Base-by-base conservation (phyloP, 164 flowering plant species). In the Piper betle region DNA sequence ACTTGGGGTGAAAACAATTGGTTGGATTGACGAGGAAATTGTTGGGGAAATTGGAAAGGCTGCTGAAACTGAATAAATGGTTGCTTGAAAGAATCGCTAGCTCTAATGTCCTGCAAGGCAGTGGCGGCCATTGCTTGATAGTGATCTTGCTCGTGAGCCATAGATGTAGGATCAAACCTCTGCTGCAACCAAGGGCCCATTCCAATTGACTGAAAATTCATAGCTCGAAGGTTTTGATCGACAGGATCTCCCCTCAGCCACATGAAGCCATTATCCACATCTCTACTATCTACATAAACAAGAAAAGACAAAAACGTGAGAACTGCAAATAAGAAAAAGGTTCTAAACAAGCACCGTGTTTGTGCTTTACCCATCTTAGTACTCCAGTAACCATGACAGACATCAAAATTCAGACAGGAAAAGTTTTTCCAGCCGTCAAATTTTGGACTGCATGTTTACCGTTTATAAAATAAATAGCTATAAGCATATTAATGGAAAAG, bases 181-280 rank as follows among this genome's bases (percentile, higher is more conserved):
- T 79, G 85, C 71, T 84, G 95, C 84, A 79, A 71, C 88, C 84
- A 83, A 6, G 89, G 86, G 41, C 73, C 52, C 80, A 80, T 60
- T 40, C 89, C 84, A 56, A 71, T 68, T 55, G 75, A 64, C 64
- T 78, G 91, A 70, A 78, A 80, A 66, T 77, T 83, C 71, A 84
- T 52, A 20, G 87, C 70, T 39, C 79, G 79, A 55, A 80, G 73
- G 60, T 82, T 82, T 68, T 74, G 84, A 37, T 82, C 85, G 52
- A 80, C 82, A 59, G 73, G 62, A 67, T 77, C 85, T 15, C 86
- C 89, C 61, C 86, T 78, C 62, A 85, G 59, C 96, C 89, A 89
- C 77, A 80, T 75, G 64, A 85, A 73, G 33, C 76, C 74, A 69
- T 77, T 79, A 55, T 77, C 75, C 59, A 80, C 91, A 61, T 75